Percentiles rank a stretch among this genome's conserved stretches.
These are phyloP conservation scores for Tubosaeta brunneosetosa DNA, from an alignment of 768 basidiomycete species.

Conservation along the genomic window DNA sequence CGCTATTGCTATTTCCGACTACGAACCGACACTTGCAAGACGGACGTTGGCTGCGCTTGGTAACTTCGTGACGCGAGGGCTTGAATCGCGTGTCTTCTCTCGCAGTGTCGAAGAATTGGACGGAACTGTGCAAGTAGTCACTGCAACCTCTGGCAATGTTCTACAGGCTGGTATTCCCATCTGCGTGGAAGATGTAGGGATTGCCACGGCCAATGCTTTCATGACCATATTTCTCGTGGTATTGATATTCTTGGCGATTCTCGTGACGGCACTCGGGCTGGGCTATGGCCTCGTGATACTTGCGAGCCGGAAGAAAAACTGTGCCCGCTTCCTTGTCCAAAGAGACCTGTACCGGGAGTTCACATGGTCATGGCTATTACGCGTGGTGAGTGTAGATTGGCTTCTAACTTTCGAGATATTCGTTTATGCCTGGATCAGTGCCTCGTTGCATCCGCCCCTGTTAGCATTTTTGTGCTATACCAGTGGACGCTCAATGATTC, in stretches of 20 bases:
- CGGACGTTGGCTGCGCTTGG: conserved; percentile 12
- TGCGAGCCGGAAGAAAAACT: conserved; percentile 17
- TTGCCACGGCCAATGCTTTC: conserved; percentile 85
- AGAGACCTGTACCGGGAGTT: conserved; percentile 41
- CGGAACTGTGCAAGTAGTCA: conserved; percentile 58
- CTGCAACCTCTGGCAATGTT: conserved; percentile 55
- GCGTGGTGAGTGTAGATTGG: conserved; percentile 49
- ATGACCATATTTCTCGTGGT: conserved; percentile 79
- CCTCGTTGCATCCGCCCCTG: conserved; percentile 61
- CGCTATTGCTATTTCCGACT: background rate
- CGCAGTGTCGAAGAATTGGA: conserved; percentile 25
- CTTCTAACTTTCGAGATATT: background rate
- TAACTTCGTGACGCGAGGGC: conserved; percentile 7
- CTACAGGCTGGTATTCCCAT: conserved; percentile 80
- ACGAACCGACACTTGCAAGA: background rate
- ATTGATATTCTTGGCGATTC: conserved; percentile 64
- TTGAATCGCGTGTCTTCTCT: conserved; percentile 3
- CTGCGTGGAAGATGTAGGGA: conserved; percentile 70
- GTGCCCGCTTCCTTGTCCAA: conserved; percentile 13
- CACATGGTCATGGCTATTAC: conserved; percentile 56
- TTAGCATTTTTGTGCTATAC: conserved; percentile 75
- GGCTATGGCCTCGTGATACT: conserved; percentile 44
- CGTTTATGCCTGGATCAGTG: conserved; percentile 35
- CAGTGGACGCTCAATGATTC: conserved; percentile 92
- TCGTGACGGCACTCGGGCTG: conserved; percentile 46